Percentiles rank a stretch among this genome's conserved stretches.
These are phyloP conservation scores for Paxillus ammoniavirescens DNA, from an alignment of 768 basidiomycete species.

Conservation along the genomic window DNA sequence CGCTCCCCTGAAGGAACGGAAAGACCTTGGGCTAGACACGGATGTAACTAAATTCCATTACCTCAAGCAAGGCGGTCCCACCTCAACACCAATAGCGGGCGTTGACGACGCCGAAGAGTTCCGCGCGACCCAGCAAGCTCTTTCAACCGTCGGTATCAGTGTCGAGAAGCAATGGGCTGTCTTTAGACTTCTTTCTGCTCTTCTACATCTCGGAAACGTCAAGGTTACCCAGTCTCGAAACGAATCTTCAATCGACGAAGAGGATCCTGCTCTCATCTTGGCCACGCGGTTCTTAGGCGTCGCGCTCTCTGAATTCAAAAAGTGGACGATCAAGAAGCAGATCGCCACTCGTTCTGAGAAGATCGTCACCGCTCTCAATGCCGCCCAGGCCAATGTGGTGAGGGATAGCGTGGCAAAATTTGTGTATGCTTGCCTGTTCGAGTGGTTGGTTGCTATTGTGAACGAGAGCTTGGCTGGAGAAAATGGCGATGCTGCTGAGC, in stretches of 20 bases:
- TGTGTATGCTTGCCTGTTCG: slow-evolving; percentile 97
- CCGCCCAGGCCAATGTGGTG: slow-evolving; percentile 88
- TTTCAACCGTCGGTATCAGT: slow-evolving; percentile 96
- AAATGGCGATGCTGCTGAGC: slow-evolving; percentile 82
- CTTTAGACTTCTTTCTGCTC: slow-evolving; percentile 87
- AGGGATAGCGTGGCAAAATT: slow-evolving; percentile 97
- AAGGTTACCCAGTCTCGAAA: slow-evolving; percentile 78
- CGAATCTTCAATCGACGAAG: slow-evolving; percentile 83
- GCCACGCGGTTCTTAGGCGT: slow-evolving; percentile 91
- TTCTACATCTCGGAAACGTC: slow-evolving; percentile 98
- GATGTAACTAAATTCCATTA: slow-evolving; percentile 89
- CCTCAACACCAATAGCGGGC: slow-evolving; percentile 82
- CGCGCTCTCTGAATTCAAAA: slow-evolving; percentile 90
- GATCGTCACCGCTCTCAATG: slow-evolving; percentile 85
- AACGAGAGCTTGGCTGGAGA: slow-evolving; percentile 98
- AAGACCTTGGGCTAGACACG: slow-evolving; percentile 86
- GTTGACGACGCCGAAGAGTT: slow-evolving; percentile 98
- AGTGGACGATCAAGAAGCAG: slow-evolving; percentile 98
- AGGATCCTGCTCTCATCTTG: slow-evolving; percentile 73
- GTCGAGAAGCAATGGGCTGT: slow-evolving; percentile 99
- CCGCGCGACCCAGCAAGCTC: slow-evolving; percentile 85
- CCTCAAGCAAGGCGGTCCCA: slow-evolving; percentile 89
- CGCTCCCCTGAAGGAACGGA: slow-evolving; percentile 91
- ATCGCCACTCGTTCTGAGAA: slow-evolving; percentile 93
- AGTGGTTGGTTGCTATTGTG: slow-evolving; percentile 96